Conservation (phyloP, 1,284 basidiomycete species). For the Leccinum subrobustum region DNA sequence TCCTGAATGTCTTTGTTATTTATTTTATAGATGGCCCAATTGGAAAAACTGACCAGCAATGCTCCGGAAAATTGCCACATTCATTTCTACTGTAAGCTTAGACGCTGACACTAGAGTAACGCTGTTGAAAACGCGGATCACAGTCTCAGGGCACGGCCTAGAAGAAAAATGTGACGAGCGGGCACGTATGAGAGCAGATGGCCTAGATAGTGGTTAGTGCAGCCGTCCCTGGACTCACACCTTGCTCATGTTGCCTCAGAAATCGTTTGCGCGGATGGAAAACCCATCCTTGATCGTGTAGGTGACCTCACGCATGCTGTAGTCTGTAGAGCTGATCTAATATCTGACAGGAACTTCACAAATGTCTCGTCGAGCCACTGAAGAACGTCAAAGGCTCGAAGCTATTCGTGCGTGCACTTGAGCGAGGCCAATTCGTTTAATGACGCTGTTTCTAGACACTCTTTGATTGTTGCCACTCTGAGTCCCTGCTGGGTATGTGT, state of each 20-base stretch:
- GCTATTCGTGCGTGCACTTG: slow-evolving; percentile 19
- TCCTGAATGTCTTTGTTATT: not conserved
- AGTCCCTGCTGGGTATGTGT: slow-evolving; percentile 25
- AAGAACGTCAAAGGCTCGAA: slow-evolving; percentile 19
- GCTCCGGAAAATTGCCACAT: slow-evolving; percentile 33
- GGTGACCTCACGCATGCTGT: not conserved
- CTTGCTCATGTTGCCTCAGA: slow-evolving; percentile 16
- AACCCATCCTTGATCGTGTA: slow-evolving; percentile 25
- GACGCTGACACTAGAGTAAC: not conserved
- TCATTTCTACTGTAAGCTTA: slow-evolving; percentile 38
- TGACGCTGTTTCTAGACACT: slow-evolving; percentile 22
- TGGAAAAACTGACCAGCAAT: slow-evolving; percentile 28
- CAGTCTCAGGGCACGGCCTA: slow-evolving; percentile 36
- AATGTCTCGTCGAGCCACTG: slow-evolving; percentile 20
- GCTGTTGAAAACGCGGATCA: not conserved
- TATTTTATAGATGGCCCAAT: slow-evolving; percentile 22
- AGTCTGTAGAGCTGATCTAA: not conserved
- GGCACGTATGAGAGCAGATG: slow-evolving; percentile 29
- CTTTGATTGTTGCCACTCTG: slow-evolving; percentile 35
- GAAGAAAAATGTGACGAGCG: slow-evolving; percentile 25
- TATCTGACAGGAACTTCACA: slow-evolving; percentile 20
- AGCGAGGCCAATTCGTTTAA: not conserved
- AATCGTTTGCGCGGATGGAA: slow-evolving; percentile 24
- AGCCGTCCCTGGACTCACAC: not conserved
- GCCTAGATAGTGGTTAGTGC: slow-evolving; percentile 36